Evolutionary conservation across 176 grass and related monocot species (phyloP).

Genomic region (Themeda triandra): DNA sequence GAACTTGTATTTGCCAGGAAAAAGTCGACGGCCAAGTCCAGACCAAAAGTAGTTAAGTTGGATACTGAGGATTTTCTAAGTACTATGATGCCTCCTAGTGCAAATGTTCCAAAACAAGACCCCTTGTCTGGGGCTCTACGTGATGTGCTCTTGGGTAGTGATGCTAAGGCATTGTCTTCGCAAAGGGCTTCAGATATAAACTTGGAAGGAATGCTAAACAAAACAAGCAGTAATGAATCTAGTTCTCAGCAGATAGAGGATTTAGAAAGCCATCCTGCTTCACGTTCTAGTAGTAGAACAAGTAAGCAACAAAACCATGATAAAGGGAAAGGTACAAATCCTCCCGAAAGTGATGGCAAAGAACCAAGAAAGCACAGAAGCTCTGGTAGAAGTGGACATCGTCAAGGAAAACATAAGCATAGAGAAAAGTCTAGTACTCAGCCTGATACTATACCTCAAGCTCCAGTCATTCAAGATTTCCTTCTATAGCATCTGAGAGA

Average conservation of each 20-base stretch:
- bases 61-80: slow-evolving; percentile 67
- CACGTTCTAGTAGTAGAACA: slow-evolving; percentile 37
- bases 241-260: slow-evolving; percentile 35
- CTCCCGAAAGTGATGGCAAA: slow-evolving; percentile 46
- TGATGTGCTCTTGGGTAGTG: slow-evolving; percentile 54
- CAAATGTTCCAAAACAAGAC: slow-evolving; percentile 41
- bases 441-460: slow-evolving; percentile 38
- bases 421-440: slow-evolving; percentile 45
- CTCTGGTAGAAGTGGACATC: slow-evolving; percentile 43
- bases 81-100: slow-evolving; percentile 25
- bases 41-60: slow-evolving; percentile 86
- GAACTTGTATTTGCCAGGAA: slow-evolving; percentile 29
- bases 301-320: slow-evolving; percentile 38
- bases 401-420: slow-evolving; percentile 58
- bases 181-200: slow-evolving; percentile 20
- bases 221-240: slow-evolving; percentile 27
- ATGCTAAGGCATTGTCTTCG: slow-evolving; percentile 38
- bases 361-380: slow-evolving; percentile 44
- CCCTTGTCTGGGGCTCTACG: slow-evolving; percentile 48
- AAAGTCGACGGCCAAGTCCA: slow-evolving; percentile 57
- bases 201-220: slow-evolving; percentile 33
- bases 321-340: slow-evolving; percentile 50
- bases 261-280: slow-evolving; percentile 33
- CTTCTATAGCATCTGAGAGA: slow-evolving; percentile 56
- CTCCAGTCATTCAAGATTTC: slow-evolving; percentile 84